A percentile compares a stretch with the other conserved stretches of the same genome.
Evolutionary conservation across 2,329 filamentous ascomycete species (phyloP).

Genomic region (Penicillium sp.): DNA sequence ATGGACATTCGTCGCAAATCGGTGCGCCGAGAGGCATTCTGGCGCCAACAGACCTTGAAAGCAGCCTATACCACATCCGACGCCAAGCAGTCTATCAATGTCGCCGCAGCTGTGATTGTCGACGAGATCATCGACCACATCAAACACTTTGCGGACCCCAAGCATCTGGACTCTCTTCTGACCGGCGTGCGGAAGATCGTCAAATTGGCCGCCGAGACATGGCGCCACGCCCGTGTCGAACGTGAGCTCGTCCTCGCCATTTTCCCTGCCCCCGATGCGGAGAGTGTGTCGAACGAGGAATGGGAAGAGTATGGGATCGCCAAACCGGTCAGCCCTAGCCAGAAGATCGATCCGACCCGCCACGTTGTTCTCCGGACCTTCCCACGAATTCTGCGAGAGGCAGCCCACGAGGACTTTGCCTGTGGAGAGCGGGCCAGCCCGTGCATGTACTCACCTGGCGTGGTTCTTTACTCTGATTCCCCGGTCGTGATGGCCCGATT

Average conservation of each 20-base stretch:
- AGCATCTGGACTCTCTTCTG: constrained; percentile 47
- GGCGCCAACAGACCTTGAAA: constrained; percentile 54
- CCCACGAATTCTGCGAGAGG: constrained; percentile 50
- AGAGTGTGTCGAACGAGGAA: constrained; percentile 31
- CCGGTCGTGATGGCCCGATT: constrained; percentile 37
- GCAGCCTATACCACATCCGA: constrained; percentile 53
- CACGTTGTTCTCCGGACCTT: constrained; percentile 48
- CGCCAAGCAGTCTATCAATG: constrained; percentile 53
- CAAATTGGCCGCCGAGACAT: constrained; percentile 54
- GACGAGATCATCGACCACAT: constrained; percentile 53
- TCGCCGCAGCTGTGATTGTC: constrained; percentile 51
- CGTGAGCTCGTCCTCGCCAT: constrained; percentile 50
- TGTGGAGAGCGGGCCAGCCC: constrained; percentile 42
- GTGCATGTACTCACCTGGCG: constrained; percentile 47
- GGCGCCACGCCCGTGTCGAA: constrained; percentile 54
- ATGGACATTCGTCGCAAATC: constrained; percentile 53
- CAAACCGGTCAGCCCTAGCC: constrained; percentile 14
- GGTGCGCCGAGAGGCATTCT: constrained; percentile 52
- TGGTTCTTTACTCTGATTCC: constrained; percentile 48
- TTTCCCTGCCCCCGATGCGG: constrained; percentile 42
- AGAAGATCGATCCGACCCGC: constrained; percentile 27
- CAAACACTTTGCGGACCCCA: constrained; percentile 49
- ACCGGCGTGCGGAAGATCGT: constrained; percentile 51
- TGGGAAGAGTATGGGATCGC: constrained; percentile 35
- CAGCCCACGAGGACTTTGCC: constrained; percentile 46